phyloP scores from a whole-genome alignment of 2,329 filamentous ascomycete genomes.

The Monosporascus sp. region DNA sequence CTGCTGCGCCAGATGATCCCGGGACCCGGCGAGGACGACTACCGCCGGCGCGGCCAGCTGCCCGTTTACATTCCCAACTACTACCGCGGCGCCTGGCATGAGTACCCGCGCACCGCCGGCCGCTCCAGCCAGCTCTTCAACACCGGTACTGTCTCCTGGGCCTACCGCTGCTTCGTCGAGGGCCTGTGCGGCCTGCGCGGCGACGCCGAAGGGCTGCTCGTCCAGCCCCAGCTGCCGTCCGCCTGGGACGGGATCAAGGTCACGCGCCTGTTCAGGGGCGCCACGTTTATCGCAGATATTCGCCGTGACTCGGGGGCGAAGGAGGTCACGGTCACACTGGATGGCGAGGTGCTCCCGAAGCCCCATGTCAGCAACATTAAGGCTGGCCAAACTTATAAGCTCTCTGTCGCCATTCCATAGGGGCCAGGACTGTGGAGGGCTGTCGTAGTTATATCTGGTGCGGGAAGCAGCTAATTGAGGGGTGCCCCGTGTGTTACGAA shows the following conservation, averaged over 20 bases:
- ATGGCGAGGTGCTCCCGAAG: constrained; percentile 32
- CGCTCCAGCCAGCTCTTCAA: constrained; percentile 54
- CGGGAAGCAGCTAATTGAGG: too few species aligned
- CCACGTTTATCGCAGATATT: constrained; percentile 42
- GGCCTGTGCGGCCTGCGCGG: constrained; percentile 49
- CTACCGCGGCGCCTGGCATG: constrained; percentile 46
- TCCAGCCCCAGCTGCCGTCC: constrained; percentile 46
- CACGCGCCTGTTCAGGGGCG: constrained; percentile 44
- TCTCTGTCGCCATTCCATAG: constrained; percentile 28
- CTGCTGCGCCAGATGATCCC: constrained; percentile 49
- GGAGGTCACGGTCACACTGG: constrained; percentile 34
- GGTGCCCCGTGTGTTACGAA: too few species aligned
- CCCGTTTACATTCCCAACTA: constrained; percentile 56
- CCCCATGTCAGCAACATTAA: constrained; percentile 36
- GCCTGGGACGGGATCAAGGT: constrained; percentile 44
- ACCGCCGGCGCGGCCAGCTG: constrained; percentile 47
- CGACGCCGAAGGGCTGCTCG: constrained; percentile 38
- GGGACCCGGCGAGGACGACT: constrained; percentile 45
- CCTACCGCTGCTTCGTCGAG: constrained; percentile 50
- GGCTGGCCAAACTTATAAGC: constrained; percentile 37
- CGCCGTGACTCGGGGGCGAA: constrained; percentile 32
- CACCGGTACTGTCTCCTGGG: constrained; percentile 53
- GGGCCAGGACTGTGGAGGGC: too few species aligned
- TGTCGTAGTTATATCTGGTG: too few species aligned
- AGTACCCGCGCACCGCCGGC: constrained; percentile 47